These are phyloP conservation scores for Cystobasidiopsis lactophilus DNA, from an alignment of 768 basidiomycete species.

Conservation along the genomic window DNA sequence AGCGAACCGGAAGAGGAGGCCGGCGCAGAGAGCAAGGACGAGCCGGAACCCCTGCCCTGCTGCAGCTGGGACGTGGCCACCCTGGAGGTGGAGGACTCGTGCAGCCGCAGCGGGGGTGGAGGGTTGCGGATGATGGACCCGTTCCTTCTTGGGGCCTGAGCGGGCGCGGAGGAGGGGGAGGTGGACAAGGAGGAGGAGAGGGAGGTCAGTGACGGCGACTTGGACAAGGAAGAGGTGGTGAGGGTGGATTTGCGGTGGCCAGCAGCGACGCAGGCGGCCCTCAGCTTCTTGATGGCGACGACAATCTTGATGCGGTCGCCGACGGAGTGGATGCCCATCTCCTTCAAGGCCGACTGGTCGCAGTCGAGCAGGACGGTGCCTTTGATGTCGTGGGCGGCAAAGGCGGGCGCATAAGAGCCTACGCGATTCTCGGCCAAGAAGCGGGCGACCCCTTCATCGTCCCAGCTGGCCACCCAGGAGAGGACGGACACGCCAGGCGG, in stretches of 20 bases:
- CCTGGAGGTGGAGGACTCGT: too few species aligned
- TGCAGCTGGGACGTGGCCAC: too few species aligned
- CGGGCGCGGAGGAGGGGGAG: too few species aligned
- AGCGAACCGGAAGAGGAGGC: neutral
- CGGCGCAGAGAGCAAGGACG: constrained; percentile 2
- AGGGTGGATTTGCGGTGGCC: neutral
- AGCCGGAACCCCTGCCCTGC: too few species aligned
- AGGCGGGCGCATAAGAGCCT: constrained; percentile 38
- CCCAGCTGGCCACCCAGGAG: constrained; percentile 23
- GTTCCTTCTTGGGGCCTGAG: too few species aligned
- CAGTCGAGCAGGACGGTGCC: constrained; percentile 80
- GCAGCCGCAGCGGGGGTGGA: too few species aligned
- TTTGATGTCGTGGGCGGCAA: constrained; percentile 69
- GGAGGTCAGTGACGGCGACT: too few species aligned
- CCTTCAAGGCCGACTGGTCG: constrained; percentile 64
- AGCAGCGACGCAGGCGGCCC: constrained; percentile 34
- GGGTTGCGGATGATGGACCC: too few species aligned
- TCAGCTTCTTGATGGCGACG: constrained; percentile 56
- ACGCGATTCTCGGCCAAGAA: constrained; percentile 66
- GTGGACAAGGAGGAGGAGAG: too few species aligned
- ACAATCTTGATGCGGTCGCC: constrained; percentile 78
- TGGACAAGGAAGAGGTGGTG: neutral
- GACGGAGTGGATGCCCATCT: constrained; percentile 67
- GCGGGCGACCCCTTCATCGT: constrained; percentile 28
- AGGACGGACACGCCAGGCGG: too few species aligned